Conservation (phyloP, 805 yeast genomes). For the Suhomyces sp. region DNA sequence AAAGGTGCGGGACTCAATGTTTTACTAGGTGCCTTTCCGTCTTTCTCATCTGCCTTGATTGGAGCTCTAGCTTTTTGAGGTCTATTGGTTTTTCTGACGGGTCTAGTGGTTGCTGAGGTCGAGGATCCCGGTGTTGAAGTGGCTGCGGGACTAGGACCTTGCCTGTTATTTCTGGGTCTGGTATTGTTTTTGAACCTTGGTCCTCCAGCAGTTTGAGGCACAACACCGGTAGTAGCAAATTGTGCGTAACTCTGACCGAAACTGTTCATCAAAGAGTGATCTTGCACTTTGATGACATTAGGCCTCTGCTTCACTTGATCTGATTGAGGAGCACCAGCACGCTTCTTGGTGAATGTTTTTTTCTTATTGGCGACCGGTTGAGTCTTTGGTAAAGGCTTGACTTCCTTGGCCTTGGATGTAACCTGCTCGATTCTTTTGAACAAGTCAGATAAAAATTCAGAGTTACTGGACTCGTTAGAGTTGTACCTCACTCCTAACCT, state of each 20-base stretch:
- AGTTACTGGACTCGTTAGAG: conserved; percentile 6
- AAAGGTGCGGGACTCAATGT: conserved; percentile 10
- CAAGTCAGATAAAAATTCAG: conserved; percentile 31
- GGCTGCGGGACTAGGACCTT: not conserved
- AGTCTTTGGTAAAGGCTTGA: conserved; percentile 5
- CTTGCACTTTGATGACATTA: conserved; percentile 7
- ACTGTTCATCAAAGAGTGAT: conserved; percentile 12
- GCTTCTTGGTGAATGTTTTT: not conserved
- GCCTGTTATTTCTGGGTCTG: not conserved
- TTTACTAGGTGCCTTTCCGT: conserved; percentile 5
- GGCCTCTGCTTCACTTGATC: not conserved
- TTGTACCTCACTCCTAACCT: conserved; percentile 7
- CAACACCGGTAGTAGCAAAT: not conserved
- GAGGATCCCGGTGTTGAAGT: not conserved
- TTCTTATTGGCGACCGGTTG: conserved; percentile 1
- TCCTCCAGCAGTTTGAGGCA: conserved; percentile 2
- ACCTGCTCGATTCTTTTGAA: conserved; percentile 36
- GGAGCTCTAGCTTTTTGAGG: not conserved
- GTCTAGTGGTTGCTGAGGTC: conserved; percentile 1
- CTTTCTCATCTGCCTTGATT: not conserved
- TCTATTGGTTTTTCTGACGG: conserved; percentile 1
- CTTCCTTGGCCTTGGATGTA: conserved; percentile 16
- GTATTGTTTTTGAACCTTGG: conserved; percentile 2
- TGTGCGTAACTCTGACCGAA: conserved; percentile 5
- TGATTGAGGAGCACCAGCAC: not conserved